Evolutionary conservation across 1,139 yeast genomes (phyloP).

Genomic region (Spencermartinsiella ligniputridi): DNA sequence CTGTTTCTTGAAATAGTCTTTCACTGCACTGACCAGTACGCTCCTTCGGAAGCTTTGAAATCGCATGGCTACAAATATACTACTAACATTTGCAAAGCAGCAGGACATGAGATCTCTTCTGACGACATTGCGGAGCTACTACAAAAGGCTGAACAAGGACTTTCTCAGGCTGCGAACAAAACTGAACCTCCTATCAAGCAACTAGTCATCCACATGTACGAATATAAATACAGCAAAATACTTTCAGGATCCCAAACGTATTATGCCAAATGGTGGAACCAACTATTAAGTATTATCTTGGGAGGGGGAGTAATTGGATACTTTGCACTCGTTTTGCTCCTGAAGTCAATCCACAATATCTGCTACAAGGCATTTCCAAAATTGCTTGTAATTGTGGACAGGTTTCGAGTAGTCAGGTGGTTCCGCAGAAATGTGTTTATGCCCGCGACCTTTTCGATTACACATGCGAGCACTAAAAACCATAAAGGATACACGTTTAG

Average conservation of each 20-base stretch:
- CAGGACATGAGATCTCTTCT: neutral
- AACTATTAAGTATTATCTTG: neutral
- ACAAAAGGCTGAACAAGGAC: neutral
- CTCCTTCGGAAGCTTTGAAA: neutral
- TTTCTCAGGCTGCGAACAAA: neutral
- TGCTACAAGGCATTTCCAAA: neutral
- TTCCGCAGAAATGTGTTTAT: neutral
- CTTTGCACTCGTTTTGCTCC: neutral
- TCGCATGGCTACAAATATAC: neutral
- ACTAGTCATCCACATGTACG: neutral
- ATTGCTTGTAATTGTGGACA: neutral
- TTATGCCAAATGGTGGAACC: neutral
- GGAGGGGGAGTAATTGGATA: conserved; percentile 2
- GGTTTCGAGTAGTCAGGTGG: neutral
- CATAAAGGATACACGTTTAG: neutral
- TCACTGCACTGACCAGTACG: neutral
- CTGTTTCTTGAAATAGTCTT: neutral
- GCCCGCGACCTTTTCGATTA: neutral
- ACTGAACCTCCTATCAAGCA: neutral
- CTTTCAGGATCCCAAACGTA: neutral
- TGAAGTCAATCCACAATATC: neutral
- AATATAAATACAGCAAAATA: neutral
- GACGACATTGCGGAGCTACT: neutral
- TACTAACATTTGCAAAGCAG: neutral
- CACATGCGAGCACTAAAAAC: neutral